Evolutionary conservation across 176 grass and related monocot species (phyloP), one percentile per base, ranked within the genome.

Genomic region (Panicum miliaceum): DNA sequence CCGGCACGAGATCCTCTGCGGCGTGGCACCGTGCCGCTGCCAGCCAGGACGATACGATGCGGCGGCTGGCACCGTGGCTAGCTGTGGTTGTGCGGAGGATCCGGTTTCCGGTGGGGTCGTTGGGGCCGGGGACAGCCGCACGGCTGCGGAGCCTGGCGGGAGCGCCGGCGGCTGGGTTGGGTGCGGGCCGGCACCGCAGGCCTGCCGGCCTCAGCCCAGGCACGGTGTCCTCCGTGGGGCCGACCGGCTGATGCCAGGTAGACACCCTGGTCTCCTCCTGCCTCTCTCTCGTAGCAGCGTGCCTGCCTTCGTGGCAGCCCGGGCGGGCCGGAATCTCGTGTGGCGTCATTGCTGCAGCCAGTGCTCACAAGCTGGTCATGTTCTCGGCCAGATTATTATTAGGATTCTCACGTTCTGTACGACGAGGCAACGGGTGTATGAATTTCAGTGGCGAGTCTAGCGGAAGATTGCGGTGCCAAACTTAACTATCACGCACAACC

Each of bases 111-210:
- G 64, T 81, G 75, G 75, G 74, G 73, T n/a, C 63, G 81, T 29
- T 25, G 60, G 68, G 35, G 67, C 3, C 82, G 68, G 82, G 77
- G 70, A 85, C 88, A 89, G 83, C 7, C 53, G 80, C 68, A 32
- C 18, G 64, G 88, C 50, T 79, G 71, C 81, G 86, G 63, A 61
- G 81, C 56, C 42, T 83, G 81, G 86, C 70, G 29, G 71, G 85
- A 71, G 86, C 86, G 68, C 40, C 76, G 70, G 77, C 88, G 84
- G 88, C 79, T 86, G 84, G 88, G 82, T 59, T 89, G 75, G 75
- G 45, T 2, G 74, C 56, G 45, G 83, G 11, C 72, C 72, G 84
- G 84, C 84, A 86, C 60, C 84, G 67, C 47, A 13, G 73, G 59
- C 47, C 70, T 75, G 78, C 71, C 61, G 85, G 78, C 59, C 38